Evolutionary conservation across 202 grass and related monocot genomes (phyloP).

Genomic region (Hordeum pubiflorum): DNA sequence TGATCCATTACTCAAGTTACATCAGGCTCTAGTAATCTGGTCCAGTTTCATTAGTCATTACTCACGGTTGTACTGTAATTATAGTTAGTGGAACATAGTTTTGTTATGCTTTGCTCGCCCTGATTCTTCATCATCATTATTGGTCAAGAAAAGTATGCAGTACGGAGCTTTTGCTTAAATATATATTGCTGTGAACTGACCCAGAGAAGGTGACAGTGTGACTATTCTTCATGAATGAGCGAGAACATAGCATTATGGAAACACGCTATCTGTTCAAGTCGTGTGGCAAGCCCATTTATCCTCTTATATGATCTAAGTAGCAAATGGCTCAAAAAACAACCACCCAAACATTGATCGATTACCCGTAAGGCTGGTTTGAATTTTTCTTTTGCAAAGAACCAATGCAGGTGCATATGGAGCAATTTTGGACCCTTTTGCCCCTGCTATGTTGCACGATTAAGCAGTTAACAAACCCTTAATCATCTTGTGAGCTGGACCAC

Average conservation of each 20-base stretch:
- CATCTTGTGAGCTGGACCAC: too few species aligned
- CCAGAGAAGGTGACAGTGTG: background rate
- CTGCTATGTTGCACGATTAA: too few species aligned
- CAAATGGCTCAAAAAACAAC: conserved; percentile 1
- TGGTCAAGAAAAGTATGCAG: background rate
- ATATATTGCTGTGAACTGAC: conserved; percentile 2
- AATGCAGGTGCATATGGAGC: too few species aligned
- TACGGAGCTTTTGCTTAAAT: background rate
- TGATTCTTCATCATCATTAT: background rate
- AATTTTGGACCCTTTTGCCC: too few species aligned
- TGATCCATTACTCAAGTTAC: background rate
- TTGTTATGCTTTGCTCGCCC: background rate
- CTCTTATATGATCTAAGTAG: background rate
- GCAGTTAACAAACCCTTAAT: too few species aligned
- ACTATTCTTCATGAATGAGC: background rate
- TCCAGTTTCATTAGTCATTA: background rate
- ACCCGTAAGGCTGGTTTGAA: too few species aligned
- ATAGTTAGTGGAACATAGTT: background rate
- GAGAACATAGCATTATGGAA: background rate
- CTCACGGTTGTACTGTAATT: background rate
- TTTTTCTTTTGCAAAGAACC: too few species aligned
- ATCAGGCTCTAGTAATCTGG: background rate
- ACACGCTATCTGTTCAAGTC: background rate
- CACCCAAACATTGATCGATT: background rate
- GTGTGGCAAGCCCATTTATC: background rate